Evolutionary conservation across 805 yeast species (phyloP).

Genomic region (Sungouiozyma ichnusensis): DNA sequence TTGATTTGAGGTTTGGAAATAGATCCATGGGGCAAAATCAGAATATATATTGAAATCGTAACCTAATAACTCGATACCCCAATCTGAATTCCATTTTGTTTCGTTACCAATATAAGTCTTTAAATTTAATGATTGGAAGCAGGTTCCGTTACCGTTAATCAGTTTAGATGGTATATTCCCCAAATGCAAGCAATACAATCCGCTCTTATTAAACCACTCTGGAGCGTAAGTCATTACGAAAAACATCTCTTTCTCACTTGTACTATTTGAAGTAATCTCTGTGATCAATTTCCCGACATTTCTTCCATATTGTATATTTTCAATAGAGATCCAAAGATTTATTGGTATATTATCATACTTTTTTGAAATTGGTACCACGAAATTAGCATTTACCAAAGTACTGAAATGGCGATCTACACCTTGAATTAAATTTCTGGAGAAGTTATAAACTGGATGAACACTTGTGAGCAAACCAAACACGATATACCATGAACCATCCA

Average conservation of each 20-base stretch:
- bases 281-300: conserved; percentile 11
- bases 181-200: conserved; percentile 15
- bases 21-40: conserved; percentile 10
- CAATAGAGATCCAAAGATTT: conserved; percentile 15
- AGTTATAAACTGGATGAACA: conserved; percentile 4
- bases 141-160: conserved; percentile 8
- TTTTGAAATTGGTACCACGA: conserved; percentile 1
- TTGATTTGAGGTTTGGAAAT: conserved; percentile 7
- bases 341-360: conserved; percentile 5
- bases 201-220: conserved; percentile 15
- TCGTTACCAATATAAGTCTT: conserved; percentile 8
- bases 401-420: conserved; percentile 3
- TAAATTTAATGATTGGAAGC: conserved; percentile 15
- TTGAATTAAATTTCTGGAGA: not conserved
- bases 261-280: conserved; percentile 8
- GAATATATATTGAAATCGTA: conserved; percentile 11
- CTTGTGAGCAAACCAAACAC: conserved; percentile 9
- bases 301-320: conserved; percentile 6
- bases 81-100: conserved; percentile 21
- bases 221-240: conserved; percentile 9
- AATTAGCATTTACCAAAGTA: conserved; percentile 1
- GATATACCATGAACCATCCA: conserved; percentile 12
- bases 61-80: conserved; percentile 21
- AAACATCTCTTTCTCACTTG: conserved; percentile 7
- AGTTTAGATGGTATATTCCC: conserved; percentile 9